Percentiles rank a stretch among this genome's conserved stretches.
phyloP scores from a whole-genome alignment of 139 green algal species.

The Volvox africanus region DNA sequence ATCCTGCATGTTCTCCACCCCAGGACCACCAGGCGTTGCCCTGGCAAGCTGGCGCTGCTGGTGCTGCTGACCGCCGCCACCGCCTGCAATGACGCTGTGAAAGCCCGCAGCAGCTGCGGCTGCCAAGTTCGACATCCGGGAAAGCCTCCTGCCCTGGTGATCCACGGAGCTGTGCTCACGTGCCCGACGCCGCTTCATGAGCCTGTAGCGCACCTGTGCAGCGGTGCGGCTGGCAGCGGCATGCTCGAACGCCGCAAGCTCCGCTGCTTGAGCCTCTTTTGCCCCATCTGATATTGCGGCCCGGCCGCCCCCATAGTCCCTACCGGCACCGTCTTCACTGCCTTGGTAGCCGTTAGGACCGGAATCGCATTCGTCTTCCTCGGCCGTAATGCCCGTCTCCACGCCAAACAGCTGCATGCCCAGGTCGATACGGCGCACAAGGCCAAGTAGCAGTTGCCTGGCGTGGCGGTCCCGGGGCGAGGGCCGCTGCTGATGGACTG shows the following conservation, averaged over 20 bases:
- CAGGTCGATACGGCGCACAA: not conserved
- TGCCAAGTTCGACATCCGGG: no score
- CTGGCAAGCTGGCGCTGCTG: no score
- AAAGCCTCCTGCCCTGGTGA: no score
- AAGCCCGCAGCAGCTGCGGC: no score
- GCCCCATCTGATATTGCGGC: not conserved
- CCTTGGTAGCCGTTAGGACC: not conserved
- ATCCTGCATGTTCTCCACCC: no score
- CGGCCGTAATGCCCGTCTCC: not conserved
- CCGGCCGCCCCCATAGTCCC: not conserved
- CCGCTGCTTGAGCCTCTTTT: not conserved
- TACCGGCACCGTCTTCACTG: not conserved
- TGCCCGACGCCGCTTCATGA: not conserved
- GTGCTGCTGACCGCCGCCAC: no score
- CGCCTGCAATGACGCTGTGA: no score
- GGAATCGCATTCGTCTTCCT: not conserved
- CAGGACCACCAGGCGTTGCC: no score
- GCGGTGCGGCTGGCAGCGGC: not conserved
- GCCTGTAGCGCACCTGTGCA: not conserved
- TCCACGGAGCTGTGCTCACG: not conserved
- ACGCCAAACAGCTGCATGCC: slow-evolving; percentile 20
- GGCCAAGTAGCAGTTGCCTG: not conserved
- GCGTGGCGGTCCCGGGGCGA: no score
- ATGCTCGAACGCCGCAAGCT: not conserved
- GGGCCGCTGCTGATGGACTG: not conserved